phyloP scores from a whole-genome alignment of 2,329 filamentous ascomycete genomes.

The Aspergillus brasiliensis region DNA sequence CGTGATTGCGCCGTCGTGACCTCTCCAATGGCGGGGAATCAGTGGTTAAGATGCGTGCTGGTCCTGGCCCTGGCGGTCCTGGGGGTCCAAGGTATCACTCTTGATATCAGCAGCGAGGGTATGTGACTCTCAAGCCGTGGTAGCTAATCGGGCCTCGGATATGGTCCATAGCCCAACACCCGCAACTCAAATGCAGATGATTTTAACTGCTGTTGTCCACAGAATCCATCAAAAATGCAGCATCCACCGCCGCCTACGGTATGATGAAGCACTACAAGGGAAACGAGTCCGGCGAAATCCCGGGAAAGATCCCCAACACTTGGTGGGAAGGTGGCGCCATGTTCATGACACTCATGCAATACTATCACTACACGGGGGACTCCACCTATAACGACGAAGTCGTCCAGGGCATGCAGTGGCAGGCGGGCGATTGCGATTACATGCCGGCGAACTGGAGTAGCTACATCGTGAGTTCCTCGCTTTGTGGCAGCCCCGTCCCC shows the following conservation, averaged over 20 bases:
- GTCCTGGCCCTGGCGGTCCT: not conserved
- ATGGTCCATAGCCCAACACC: not conserved
- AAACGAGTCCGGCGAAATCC: slow-evolving; percentile 53
- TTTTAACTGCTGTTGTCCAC: not conserved
- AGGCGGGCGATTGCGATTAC: slow-evolving; percentile 43
- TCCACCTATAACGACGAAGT: slow-evolving; percentile 42
- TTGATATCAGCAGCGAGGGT: slow-evolving; percentile 6
- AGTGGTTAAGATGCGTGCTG: slow-evolving; percentile 1
- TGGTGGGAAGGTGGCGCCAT: slow-evolving; percentile 72
- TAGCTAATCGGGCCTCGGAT: not conserved
- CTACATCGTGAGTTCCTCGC: slow-evolving; percentile 11
- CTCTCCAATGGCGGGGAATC: not conserved
- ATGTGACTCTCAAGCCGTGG: not conserved
- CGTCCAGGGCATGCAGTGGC: slow-evolving; percentile 40
- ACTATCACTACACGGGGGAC: slow-evolving; percentile 48
- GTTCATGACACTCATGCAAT: slow-evolving; percentile 45
- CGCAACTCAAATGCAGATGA: not conserved
- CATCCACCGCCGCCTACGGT: slow-evolving; percentile 47
- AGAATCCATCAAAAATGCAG: slow-evolving; percentile 50
- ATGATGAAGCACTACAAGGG: slow-evolving; percentile 58
- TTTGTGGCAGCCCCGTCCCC: not conserved
- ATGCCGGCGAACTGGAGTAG: slow-evolving; percentile 44
- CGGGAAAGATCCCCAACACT: slow-evolving; percentile 66
- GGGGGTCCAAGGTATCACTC: not conserved
- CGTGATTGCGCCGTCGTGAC: not conserved